phyloP scores from a whole-genome alignment of 228 moss, liverwort and hornwort species.

The Sphagnum fallax region DNA sequence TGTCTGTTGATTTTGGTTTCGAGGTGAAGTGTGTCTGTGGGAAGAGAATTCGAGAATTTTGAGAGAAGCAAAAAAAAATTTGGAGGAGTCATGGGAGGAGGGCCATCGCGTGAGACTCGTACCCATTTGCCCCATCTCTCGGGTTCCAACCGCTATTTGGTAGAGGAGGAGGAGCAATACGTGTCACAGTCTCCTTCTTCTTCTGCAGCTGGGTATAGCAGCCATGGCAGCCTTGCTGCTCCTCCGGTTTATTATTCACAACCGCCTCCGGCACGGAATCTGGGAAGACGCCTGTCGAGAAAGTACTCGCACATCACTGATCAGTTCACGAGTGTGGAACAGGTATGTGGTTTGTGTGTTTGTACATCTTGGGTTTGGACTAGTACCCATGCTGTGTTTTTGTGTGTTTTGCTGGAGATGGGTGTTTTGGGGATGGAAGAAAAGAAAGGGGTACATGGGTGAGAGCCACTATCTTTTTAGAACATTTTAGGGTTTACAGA shows the following conservation, averaged over 20 bases:
- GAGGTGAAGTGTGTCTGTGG: too few relatives aligned
- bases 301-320: conserved; percentile 45
- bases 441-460: not conserved
- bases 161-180: not conserved
- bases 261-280: not conserved
- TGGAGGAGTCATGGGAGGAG: too few relatives aligned
- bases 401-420: not conserved
- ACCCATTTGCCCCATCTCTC: not conserved
- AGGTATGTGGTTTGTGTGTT: conserved; percentile 18
- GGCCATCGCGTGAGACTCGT: conserved; percentile 2
- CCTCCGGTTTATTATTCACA: conserved; percentile 1
- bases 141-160: not conserved
- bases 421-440: not conserved
- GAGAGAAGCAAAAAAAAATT: too few relatives aligned
- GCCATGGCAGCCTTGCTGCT: not conserved
- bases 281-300: conserved; percentile 24
- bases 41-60: too few relatives aligned
- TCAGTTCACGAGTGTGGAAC: conserved; percentile 41
- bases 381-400: not conserved
- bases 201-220: too few relatives aligned
- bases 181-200: too few relatives aligned
- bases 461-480: not conserved
- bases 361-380: not conserved
- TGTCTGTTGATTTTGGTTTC: too few relatives aligned
- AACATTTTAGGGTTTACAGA: not conserved